phyloP scores from a whole-genome alignment of 345 rosid species.

The Gossypium stocksii region DNA sequence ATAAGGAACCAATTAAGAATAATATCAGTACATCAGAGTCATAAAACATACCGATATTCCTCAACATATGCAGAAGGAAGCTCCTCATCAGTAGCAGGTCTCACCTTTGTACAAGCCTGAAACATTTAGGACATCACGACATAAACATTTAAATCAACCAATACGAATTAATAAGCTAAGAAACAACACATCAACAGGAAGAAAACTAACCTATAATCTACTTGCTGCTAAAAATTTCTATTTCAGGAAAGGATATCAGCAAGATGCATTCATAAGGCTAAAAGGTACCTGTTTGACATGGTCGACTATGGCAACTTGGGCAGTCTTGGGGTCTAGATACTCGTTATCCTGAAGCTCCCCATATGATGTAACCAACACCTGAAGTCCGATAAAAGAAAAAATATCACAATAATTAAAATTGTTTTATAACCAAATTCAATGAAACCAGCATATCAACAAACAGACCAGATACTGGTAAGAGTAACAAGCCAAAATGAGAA shows the following conservation, averaged over 20 bases:
- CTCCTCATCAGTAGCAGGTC: conserved; percentile 92
- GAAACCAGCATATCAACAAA: conserved; percentile 3
- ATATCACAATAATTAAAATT: not conserved
- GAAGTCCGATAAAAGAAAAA: conserved; percentile 12
- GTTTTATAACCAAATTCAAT: conserved; percentile 6
- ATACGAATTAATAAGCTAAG: not conserved
- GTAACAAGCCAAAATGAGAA: not conserved
- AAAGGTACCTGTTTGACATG: conserved; percentile 87
- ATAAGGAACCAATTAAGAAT: conserved; percentile 3
- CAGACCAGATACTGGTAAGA: not conserved
- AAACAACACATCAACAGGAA: not conserved
- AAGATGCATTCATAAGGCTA: conserved; percentile 1
- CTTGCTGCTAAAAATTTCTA: not conserved
- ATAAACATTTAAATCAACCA: conserved; percentile 14
- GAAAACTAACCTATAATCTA: not conserved
- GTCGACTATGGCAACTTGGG: conserved; percentile 78
- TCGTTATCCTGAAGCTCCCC: conserved; percentile 61
- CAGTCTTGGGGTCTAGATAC: conserved; percentile 90
- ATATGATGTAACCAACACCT: conserved; percentile 70
- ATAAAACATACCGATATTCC: conserved; percentile 66
- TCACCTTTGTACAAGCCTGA: conserved; percentile 85
- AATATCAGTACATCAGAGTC: conserved; percentile 1
- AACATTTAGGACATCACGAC: conserved; percentile 42
- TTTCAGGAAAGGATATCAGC: not conserved
- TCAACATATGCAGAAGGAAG: conserved; percentile 85